These are phyloP conservation scores for Zoysia matrella DNA, from an alignment of 202 grass and related monocot genomes.

Conservation along the genomic window DNA sequence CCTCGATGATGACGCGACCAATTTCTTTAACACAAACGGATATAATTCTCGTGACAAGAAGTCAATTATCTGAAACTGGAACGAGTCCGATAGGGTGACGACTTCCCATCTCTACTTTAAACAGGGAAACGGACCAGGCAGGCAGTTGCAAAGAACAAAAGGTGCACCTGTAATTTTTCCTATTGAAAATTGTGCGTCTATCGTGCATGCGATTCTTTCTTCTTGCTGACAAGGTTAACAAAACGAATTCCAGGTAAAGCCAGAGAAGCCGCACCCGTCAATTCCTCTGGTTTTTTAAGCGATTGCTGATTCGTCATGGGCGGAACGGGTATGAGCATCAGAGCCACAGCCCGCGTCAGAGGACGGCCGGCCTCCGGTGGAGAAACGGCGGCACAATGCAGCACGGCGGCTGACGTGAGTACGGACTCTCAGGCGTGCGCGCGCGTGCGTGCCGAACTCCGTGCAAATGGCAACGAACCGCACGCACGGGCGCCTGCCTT, in stretches of 20 bases:
- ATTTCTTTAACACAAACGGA: background rate
- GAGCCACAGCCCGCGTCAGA: too few relatives aligned
- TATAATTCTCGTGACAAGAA: background rate
- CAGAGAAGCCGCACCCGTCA: constrained; percentile 4
- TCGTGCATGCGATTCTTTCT: background rate
- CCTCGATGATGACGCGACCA: background rate
- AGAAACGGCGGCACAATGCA: background rate
- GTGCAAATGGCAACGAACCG: background rate
- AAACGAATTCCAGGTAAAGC: background rate
- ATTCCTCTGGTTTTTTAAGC: background rate
- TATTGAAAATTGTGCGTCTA: background rate
- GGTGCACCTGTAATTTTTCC: background rate
- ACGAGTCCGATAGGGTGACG: constrained; percentile 35
- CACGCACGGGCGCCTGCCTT: background rate
- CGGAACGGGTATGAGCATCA: too few relatives aligned
- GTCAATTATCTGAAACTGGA: constrained; percentile 16
- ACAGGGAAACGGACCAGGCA: background rate
- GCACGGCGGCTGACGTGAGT: constrained; percentile 15
- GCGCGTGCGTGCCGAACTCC: background rate
- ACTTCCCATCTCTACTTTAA: background rate
- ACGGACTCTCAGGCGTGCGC: background rate
- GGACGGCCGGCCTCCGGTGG: too few relatives aligned
- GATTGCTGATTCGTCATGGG: background rate
- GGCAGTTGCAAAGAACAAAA: background rate
- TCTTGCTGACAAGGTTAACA: background rate